Conservation (phyloP, 148 eudicot species). For the Diospyros kaki region DNA sequence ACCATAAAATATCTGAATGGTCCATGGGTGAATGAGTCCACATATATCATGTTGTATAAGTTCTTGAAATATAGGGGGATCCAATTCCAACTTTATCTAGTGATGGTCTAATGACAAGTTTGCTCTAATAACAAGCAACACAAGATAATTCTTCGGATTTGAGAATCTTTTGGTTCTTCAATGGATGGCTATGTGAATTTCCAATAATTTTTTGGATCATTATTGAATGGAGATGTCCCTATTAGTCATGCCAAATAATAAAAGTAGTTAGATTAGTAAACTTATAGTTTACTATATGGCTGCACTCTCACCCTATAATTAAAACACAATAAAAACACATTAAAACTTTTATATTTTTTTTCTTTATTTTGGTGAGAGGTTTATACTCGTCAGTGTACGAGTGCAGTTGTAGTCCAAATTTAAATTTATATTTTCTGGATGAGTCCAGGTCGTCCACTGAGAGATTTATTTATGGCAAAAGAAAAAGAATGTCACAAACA, state of each 20-base stretch:
- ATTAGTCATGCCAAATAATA: neutral
- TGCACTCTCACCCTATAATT: no score
- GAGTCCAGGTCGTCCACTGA: no score
- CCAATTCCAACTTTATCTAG: neutral
- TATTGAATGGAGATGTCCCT: neutral
- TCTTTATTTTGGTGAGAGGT: no score
- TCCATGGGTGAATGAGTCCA: neutral
- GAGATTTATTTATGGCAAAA: no score
- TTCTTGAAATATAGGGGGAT: neutral
- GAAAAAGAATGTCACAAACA: no score
- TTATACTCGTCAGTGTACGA: no score
- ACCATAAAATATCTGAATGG: neutral
- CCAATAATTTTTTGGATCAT: neutral
- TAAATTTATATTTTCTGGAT: no score
- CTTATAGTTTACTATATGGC: neutral
- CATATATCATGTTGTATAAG: neutral
- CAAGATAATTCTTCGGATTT: neutral
- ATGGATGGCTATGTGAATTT: neutral
- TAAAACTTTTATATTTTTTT: no score
- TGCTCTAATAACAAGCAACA: neutral
- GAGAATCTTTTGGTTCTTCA: neutral
- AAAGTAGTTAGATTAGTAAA: neutral
- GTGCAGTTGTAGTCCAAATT: no score
- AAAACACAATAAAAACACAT: no score
- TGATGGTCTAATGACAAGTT: neutral